Base-by-base conservation (phyloP, 1,284 basidiomycete species). In the Fomitopsis betulina region DNA sequence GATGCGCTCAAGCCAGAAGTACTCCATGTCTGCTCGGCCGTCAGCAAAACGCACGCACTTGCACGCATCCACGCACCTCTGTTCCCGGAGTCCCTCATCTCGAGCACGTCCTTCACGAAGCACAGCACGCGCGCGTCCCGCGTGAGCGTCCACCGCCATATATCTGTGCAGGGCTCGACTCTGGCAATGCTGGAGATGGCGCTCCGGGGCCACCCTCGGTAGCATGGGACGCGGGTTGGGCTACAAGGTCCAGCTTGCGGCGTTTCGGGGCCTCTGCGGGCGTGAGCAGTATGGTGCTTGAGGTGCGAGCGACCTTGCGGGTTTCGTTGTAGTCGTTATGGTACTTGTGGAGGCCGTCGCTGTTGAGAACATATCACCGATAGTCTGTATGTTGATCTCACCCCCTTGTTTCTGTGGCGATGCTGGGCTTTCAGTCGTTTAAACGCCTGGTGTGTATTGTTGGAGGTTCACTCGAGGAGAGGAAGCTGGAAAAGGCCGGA, bases 1-100 rank as follows among this genome's bases (percentile, higher is more conserved):
- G 1, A 86, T 76, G n/a, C 83, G 72, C 10, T 86, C 86, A 10
- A 91, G 72, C 86, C 86, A 86, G 68, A 79, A 90, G 63, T 85
- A 87, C 58, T 86, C 84, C 53, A 65, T 60, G 13, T 65, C 67
- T 70, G 27, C 27, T 8, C 27, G 5, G 27, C 27, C 27, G 8
- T 27, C 23, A 6, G 27, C 6, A 23, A 45, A 30, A 30, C 27
- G 27, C 27, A 30, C 8, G 15, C 58, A 54, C 51, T 19, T 27
- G 43, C 17, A 13, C 15, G 43, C n/a, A 47, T 7, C 23, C 21
- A 40, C 66, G 13, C 59, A 78, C 79, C 78, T 73, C 71, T 75
- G 12, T 60, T 58, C 12, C 66, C 66, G 47, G 76, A 74, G 37
- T 76, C 75, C 57, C 69, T 73, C 85, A 90, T 82, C 1, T 73